Evolutionary conservation across 768 basidiomycete genomes (phyloP), one percentile per base, ranked within the genome.

Genomic region (Peribolospora kevripleyi): DNA sequence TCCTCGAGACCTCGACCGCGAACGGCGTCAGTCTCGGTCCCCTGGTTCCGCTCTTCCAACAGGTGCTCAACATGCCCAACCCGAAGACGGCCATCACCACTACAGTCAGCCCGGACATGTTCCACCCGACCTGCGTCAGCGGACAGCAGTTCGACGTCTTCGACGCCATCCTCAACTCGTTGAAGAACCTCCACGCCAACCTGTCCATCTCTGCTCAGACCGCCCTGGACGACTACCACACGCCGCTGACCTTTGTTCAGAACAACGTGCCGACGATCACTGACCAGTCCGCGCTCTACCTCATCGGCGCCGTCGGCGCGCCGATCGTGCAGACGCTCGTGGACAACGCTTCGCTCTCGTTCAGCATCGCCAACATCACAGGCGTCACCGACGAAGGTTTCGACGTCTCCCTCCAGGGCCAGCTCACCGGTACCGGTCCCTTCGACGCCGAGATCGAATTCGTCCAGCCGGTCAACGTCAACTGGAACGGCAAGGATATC

Each of bases 401-500:
- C 61, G 73, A 78, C 62, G 65, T 82, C 37, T 65, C 73, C 3
- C 68, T 83, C 5, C 70, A 68, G 2, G 61, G 57, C 0, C 51
- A 46, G 3, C 55, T 55, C 4, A 42, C 43, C 0, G 75, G 77
- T 51, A 65, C 74, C 5, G 81, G 81, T 0, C 80, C 81, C 25
- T 70, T 83, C 52, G 80, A 82, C 66, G 80, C 79, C 3, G 60
- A 72, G 50, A 81, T 83, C 51, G 73, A 74, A 10, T 83, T 82
- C 62, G 68, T 70, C 10, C 76, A 80, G 47, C 78, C 78, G 2
- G 67, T 81, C 48, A 74, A 76, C 9, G 76, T 82, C 11, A 71
- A 67, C 13, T 82, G 78, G 77, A 66, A 80, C 61, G 79, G 76
- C 1, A 66, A 72, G 25, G 60, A 75, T 57, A 82, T 83, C 55